Evolutionary conservation across 2,329 filamentous ascomycete species (phyloP).

Genomic region (Calycina marina): DNA sequence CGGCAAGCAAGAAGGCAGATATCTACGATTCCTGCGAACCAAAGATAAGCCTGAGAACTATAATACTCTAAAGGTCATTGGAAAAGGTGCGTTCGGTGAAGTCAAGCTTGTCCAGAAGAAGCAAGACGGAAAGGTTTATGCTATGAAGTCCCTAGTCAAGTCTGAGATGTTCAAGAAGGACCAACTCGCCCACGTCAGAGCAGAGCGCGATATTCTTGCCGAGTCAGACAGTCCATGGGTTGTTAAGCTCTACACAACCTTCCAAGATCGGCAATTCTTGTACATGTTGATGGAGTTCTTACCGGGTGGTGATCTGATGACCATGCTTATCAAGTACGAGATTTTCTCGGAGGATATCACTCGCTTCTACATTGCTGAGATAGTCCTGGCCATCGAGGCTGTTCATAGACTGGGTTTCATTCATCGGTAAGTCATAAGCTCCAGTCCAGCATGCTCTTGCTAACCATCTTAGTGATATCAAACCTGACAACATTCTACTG

Average conservation of each 20-base stretch:
- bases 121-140: conserved; percentile 92
- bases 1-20: conserved; percentile 79
- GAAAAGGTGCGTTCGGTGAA: conserved; percentile 96
- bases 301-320: conserved; percentile 96
- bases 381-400: conserved; percentile 94
- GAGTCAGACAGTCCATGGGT: conserved; percentile 99
- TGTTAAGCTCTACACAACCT: conserved; percentile 95
- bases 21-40: conserved; percentile 84
- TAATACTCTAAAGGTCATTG: conserved; percentile 92
- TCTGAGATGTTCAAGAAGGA: conserved; percentile 99
- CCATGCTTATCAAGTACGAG: conserved; percentile 99
- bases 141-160: conserved; percentile 96
- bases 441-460: not conserved
- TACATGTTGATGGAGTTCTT: conserved; percentile 99
- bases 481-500: conserved; percentile 95
- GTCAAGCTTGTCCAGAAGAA: conserved; percentile 96
- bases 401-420: conserved; percentile 98
- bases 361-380: conserved; percentile 97
- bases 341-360: conserved; percentile 99
- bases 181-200: conserved; percentile 90
- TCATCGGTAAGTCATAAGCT: conserved; percentile 56
- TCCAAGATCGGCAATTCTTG: conserved; percentile 89
- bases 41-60: conserved; percentile 93
- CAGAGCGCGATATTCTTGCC: conserved; percentile 92
- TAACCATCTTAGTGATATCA: conserved; percentile 63